Evolutionary conservation across 2,329 filamentous ascomycete species (phyloP).

Genomic region (Grosmannia serpens): DNA sequence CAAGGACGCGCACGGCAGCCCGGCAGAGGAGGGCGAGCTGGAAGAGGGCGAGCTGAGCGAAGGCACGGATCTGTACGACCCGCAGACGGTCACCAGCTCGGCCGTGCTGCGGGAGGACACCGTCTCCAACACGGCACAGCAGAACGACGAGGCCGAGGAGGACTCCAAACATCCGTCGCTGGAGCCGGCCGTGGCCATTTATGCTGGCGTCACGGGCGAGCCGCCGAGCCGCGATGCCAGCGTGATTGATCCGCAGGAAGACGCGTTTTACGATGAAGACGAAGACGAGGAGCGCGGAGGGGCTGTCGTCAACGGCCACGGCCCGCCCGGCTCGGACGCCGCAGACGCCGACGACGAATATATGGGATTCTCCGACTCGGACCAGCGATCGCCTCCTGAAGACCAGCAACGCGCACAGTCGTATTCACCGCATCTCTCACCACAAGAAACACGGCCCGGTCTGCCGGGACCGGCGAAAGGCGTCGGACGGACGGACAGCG

Average conservation of each 20-base stretch:
- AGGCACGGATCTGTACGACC: slow-evolving; percentile 52
- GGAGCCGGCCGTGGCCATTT: not conserved
- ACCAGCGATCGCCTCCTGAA: not conserved
- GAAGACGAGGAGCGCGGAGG: slow-evolving; percentile 9
- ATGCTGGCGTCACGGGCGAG: not conserved
- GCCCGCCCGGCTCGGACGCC: slow-evolving; percentile 1
- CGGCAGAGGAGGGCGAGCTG: not conserved
- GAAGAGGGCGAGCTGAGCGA: slow-evolving; percentile 41
- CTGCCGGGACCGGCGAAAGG: not conserved
- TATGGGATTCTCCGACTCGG: slow-evolving; percentile 8
- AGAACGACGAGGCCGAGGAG: slow-evolving; percentile 12
- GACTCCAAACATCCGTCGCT: not conserved
- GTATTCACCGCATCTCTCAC: slow-evolving; percentile 10
- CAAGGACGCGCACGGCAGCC: not conserved
- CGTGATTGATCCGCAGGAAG: slow-evolving; percentile 12
- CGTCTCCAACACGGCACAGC: not conserved
- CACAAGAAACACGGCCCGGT: not conserved
- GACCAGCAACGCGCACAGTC: slow-evolving; percentile 4
- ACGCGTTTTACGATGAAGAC: slow-evolving; percentile 13
- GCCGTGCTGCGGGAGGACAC: slow-evolving; percentile 8
- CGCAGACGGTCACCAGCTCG: slow-evolving; percentile 14
- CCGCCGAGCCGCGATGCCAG: slow-evolving; percentile 11
- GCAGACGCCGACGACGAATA: slow-evolving; percentile 11
- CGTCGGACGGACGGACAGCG: not conserved
- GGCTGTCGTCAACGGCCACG: slow-evolving; percentile 4